Evolutionary conservation across 805 yeast genomes (phyloP), one percentile per base, ranked within the genome.

Genomic region (Candida alai): DNA sequence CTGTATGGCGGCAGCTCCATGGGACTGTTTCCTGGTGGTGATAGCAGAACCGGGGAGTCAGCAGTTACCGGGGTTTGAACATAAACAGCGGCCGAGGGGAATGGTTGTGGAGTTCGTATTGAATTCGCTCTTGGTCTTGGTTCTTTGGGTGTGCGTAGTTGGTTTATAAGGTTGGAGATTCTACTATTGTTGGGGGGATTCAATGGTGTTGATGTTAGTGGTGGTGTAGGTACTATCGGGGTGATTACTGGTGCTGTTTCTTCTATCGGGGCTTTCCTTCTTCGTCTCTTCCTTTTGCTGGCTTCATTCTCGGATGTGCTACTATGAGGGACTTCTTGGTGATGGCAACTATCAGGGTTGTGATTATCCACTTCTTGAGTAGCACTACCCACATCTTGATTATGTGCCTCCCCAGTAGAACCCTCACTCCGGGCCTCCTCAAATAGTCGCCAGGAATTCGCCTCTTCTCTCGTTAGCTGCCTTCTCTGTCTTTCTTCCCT

Each of bases 381-480:
- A 26, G 17, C 28, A 26, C 15, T 26, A 13, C 28, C 18, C 10
- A 19, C 28, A 4, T 26, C 28, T 26, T 26, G 28, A 14, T 13
- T 12, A 12, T 29, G 17, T 24, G 15, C 16, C 16, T 24, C 27
- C 3, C 3, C 16, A 9, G 13, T 24, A 15, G n/a, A 8, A n/a
- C n/a, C 22, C 17, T 32, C 30, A 11, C 39, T 38, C 10, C 58
- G 40, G 2, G 59, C 62, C 30, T 45, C 46, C 10, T 65, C 67
- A 37, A 62, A 62, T 25, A 55, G 25, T 17, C 52, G 56, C 72
- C 72, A 66, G 4, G 69, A 51, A 18, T 47, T 44, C 5, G 52
- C 41, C 37, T 65, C 72, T 12, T 64, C 72, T 13, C 49, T 37
- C 3, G 63, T 48, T 12, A 65, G 41, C 24, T 43, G 52, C 35